These are phyloP conservation scores for Sinapis alba DNA, from an alignment of 441 rosid species.

Conservation along the genomic window DNA sequence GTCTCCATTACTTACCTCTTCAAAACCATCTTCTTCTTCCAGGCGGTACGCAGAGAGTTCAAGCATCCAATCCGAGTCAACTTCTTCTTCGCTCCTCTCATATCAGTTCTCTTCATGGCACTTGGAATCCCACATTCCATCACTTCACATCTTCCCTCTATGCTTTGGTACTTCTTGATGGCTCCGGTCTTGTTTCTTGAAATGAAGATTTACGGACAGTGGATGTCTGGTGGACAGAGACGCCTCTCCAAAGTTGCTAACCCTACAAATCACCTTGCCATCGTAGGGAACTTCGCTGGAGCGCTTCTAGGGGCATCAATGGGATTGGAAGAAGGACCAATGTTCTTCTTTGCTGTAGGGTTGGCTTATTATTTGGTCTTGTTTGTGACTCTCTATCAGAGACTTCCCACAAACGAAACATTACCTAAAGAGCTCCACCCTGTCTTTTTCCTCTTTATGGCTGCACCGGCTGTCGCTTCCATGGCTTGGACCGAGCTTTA, in stretches of 20 bases:
- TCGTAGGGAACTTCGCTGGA: slow-evolving; percentile 89
- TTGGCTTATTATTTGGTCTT: slow-evolving; percentile 81
- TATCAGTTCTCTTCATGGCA: slow-evolving; percentile 74
- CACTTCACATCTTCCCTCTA: slow-evolving; percentile 42
- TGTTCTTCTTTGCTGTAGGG: slow-evolving; percentile 84
- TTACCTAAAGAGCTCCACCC: slow-evolving; percentile 95
- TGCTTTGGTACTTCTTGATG: slow-evolving; percentile 85
- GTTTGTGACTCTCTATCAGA: slow-evolving; percentile 90
- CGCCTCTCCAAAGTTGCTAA: slow-evolving; percentile 92
- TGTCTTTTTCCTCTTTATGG: slow-evolving; percentile 87
- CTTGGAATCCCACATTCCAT: slow-evolving; percentile 70
- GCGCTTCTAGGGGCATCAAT: slow-evolving; percentile 83
- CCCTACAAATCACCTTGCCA: slow-evolving; percentile 79
- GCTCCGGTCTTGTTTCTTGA: slow-evolving; percentile 72
- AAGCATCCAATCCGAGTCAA: slow-evolving; percentile 83
- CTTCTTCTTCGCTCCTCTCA: slow-evolving; percentile 95
- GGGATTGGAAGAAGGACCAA: slow-evolving; percentile 90
- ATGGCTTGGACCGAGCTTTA: slow-evolving; percentile 84
- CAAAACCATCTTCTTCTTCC: slow-evolving; percentile 66
- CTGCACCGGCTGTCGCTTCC: slow-evolving; percentile 88
- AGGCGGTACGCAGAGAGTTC: slow-evolving; percentile 85
- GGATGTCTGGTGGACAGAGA: slow-evolving; percentile 92
- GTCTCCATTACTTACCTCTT: slow-evolving; percentile 56
- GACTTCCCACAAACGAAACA: slow-evolving; percentile 86
- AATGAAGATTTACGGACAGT: slow-evolving; percentile 91